Percentiles rank a stretch among this genome's conserved stretches.
Evolutionary conservation across 179 eudicot species (phyloP).

Genomic region (Silene vulgaris): DNA sequence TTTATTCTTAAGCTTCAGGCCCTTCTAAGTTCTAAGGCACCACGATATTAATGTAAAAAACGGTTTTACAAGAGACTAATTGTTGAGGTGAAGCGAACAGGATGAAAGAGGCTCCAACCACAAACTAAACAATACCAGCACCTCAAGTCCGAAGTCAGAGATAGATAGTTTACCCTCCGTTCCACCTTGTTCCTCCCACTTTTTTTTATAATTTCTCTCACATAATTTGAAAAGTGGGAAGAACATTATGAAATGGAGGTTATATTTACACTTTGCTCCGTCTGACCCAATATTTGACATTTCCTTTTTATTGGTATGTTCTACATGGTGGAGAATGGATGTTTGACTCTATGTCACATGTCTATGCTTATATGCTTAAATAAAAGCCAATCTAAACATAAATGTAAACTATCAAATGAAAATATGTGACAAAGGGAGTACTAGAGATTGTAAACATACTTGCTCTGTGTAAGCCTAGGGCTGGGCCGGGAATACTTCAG

Average conservation of each 20-base stretch:
- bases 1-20: not conserved
- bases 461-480: conserved; percentile 88
- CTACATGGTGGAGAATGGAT: not conserved
- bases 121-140: not conserved
- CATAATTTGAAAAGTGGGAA: too few species aligned
- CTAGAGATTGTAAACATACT: conserved; percentile 43
- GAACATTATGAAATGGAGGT: too few species aligned
- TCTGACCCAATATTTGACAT: not conserved
- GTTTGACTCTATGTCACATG: not conserved
- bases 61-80: not conserved
- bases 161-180: too few species aligned
- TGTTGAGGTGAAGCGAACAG: not conserved
- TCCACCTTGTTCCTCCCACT: too few species aligned
- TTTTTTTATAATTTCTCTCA: too few species aligned
- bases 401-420: not conserved
- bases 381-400: not conserved
- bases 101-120: not conserved
- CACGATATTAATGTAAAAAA: not conserved
- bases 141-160: not conserved
- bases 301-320: not conserved
- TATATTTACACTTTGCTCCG: not conserved
- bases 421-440: not conserved
- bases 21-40: too few species aligned
- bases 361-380: not conserved
- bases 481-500: conserved; percentile 94